Evolutionary conservation across 768 basidiomycete genomes (phyloP), one percentile per base, ranked within the genome.

Genomic region (Candolleomyces efflorescens): DNA sequence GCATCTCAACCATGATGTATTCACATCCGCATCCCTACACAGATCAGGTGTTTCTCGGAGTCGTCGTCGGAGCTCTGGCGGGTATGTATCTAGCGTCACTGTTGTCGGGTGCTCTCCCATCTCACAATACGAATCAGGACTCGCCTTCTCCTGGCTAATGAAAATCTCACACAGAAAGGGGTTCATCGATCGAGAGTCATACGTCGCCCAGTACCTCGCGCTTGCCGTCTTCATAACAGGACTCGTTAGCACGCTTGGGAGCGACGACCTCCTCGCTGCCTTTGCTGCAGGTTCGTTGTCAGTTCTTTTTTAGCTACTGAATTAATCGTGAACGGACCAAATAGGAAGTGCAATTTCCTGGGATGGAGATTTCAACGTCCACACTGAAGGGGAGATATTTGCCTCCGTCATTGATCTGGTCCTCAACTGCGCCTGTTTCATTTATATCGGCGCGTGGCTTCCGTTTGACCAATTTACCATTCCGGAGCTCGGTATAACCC

Each of bases 371-470:
- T 90, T 90, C 73, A 89, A 90, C 63, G 72, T 73, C 18, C 86
- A 92, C 59, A 92, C 84, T 0, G 90, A 95, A 71, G 85, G 89
- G 61, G 91, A 94, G 57, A 77, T 84, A 11, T 98, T 99, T 68
- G 88, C 92, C 1, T 87, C 92, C 23, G 90, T 97, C 43, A 86
- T 98, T 60, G 92, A 98, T 69, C 82, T 97, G 60, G 78, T 97
- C 23, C 77, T 92, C 54, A 92, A 91, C 63, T 89, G 88, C 60
- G 85, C 75, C 2, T 89, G 88, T 70, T 92, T 92, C 70, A 77
- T 92, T 24, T 92, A 92, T 67, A 89, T 83, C 44, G 97, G 96
- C 24, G 94, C 96, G 2, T 94, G 94, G 86, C 69, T 91, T 11
- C 87, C 88, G 0, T 90, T 91, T 63, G 62, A 75, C 7, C 63